These are phyloP conservation scores for Rubia tinctorum DNA, from an alignment of 305 asterid genomes.

Conservation along the genomic window DNA sequence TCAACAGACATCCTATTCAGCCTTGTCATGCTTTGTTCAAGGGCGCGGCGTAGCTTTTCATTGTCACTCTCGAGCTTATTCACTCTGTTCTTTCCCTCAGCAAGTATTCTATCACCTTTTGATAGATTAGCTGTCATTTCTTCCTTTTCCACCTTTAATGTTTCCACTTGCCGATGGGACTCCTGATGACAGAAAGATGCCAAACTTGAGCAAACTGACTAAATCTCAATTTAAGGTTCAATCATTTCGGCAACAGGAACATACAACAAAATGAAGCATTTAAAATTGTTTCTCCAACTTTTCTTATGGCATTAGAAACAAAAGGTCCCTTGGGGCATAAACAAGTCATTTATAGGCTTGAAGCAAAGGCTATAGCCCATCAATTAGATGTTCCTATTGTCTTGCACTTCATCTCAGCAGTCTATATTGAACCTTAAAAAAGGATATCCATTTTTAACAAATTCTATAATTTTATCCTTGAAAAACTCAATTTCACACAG, in stretches of 20 bases:
- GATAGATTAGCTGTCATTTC: constrained; percentile 58
- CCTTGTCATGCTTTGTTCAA: constrained; percentile 95
- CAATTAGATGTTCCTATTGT: background rate
- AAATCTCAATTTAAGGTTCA: background rate
- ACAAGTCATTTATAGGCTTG: background rate
- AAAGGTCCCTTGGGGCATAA: background rate
- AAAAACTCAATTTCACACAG: background rate
- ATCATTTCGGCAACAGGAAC: too few relatives aligned
- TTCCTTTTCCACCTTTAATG: constrained; percentile 62
- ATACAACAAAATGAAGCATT: background rate
- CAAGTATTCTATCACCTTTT: constrained; percentile 56
- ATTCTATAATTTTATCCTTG: background rate
- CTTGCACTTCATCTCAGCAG: background rate
- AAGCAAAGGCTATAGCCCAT: background rate
- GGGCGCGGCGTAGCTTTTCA: constrained; percentile 88
- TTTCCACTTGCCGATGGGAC: constrained; percentile 61
- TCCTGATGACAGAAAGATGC: constrained; percentile 50
- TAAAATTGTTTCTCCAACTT: too few relatives aligned
- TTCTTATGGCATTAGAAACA: background rate
- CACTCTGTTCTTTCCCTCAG: constrained; percentile 71
- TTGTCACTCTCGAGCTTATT: constrained; percentile 92
- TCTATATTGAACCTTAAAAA: background rate
- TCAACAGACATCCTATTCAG: constrained; percentile 98
- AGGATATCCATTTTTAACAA: background rate
- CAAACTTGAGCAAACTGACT: background rate